These are phyloP conservation scores for Trypanosoma rangeli DNA, from an alignment of 208 protist genomes.

Conservation along the genomic window DNA sequence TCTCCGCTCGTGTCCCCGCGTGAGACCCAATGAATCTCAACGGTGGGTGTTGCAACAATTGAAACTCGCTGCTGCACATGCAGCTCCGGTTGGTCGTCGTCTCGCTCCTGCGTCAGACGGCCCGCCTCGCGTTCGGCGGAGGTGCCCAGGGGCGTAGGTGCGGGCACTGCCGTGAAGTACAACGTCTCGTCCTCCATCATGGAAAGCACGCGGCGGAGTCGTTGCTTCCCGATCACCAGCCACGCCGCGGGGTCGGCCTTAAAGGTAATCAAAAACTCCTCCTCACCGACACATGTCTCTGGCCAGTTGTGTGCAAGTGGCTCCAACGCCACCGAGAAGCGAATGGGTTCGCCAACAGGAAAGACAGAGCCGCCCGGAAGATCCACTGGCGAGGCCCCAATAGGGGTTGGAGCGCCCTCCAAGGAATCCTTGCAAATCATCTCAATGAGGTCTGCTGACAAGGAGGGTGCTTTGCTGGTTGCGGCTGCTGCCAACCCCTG, in stretches of 20 bases:
- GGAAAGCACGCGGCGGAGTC: slow-evolving; percentile 61
- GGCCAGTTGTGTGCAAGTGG: slow-evolving; percentile 83
- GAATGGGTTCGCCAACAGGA: slow-evolving; percentile 71
- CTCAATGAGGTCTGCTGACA: background rate
- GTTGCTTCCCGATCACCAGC: slow-evolving; percentile 80
- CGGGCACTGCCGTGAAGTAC: slow-evolving; percentile 74
- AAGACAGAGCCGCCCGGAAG: slow-evolving; percentile 56
- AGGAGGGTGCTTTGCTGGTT: background rate
- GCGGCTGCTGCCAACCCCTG: slow-evolving; percentile 26
- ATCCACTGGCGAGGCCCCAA: slow-evolving; percentile 43
- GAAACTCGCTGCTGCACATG: background rate
- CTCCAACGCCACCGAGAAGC: slow-evolving; percentile 67
- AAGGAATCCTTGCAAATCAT: background rate
- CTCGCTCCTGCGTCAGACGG: background rate
- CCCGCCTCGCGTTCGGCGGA: slow-evolving; percentile 5
- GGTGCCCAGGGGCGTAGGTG: slow-evolving; percentile 31
- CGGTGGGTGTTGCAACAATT: slow-evolving; percentile 45
- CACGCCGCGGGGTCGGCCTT: slow-evolving; percentile 64
- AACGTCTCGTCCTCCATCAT: slow-evolving; percentile 66
- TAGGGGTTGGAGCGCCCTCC: background rate
- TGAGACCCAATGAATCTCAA: slow-evolving; percentile 60
- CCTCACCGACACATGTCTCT: slow-evolving; percentile 53
- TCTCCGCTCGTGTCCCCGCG: background rate
- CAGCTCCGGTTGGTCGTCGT: background rate
- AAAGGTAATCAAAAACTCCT: slow-evolving; percentile 79